Evolutionary conservation across 441 rosid genomes (phyloP).

Genomic region (Hura crepitans): DNA sequence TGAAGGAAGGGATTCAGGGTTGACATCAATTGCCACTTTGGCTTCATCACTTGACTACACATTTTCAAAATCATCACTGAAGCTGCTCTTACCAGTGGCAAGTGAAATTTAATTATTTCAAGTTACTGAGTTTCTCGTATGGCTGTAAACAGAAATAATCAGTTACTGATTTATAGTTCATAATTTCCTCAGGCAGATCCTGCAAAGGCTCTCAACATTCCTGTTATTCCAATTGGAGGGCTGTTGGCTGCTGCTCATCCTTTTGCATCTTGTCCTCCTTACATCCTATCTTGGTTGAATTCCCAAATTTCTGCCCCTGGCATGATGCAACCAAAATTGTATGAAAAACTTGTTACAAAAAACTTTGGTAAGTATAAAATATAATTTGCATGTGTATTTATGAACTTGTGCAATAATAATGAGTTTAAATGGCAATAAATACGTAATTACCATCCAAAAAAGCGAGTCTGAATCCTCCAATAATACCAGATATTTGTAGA

Average conservation of each 20-base stretch:
- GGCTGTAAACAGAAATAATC: background rate
- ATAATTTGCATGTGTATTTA: background rate
- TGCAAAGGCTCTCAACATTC: slow-evolving; percentile 53
- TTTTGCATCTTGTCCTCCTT: slow-evolving; percentile 60
- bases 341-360: slow-evolving; percentile 60
- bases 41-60: slow-evolving; percentile 83
- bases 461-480: background rate
- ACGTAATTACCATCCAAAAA: background rate
- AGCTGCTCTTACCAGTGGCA: slow-evolving; percentile 67
- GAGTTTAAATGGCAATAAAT: background rate
- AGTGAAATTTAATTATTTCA: slow-evolving; percentile 31
- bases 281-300: slow-evolving; percentile 55
- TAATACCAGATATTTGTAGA: background rate
- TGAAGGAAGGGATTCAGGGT: slow-evolving; percentile 59
- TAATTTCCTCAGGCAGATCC: slow-evolving; percentile 53
- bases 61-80: slow-evolving; percentile 65
- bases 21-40: slow-evolving; percentile 58
- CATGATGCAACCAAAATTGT: slow-evolving; percentile 68
- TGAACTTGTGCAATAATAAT: background rate
- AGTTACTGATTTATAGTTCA: slow-evolving; percentile 17
- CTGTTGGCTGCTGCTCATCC: slow-evolving; percentile 56
- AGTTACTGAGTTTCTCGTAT: slow-evolving; percentile 4
- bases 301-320: slow-evolving; percentile 59
- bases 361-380: slow-evolving; percentile 53
- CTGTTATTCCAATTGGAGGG: slow-evolving; percentile 57